phyloP scores from a whole-genome alignment of 768 basidiomycete genomes.

The Gautieria morchelliformis region DNA sequence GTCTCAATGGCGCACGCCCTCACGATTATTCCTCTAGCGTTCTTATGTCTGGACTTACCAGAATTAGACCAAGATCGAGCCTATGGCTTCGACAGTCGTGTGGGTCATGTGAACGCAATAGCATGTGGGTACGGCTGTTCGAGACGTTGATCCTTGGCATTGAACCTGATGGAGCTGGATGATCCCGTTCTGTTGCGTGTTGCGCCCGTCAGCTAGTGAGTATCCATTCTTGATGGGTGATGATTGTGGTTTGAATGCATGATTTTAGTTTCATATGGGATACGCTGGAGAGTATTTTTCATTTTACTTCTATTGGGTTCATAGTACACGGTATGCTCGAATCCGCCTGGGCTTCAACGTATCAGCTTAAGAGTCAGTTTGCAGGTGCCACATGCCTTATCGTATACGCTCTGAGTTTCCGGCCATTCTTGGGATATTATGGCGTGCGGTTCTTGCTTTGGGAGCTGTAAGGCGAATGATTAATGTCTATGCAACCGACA shows the following conservation, averaged over 20 bases:
- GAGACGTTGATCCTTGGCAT: background rate
- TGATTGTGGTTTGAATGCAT: background rate
- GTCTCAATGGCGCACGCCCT: constrained; percentile 68
- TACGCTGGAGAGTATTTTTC: constrained; percentile 53
- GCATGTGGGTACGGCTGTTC: constrained; percentile 48
- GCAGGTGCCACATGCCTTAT: constrained; percentile 52
- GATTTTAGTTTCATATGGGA: constrained; percentile 81
- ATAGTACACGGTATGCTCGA: constrained; percentile 54
- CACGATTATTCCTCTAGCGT: constrained; percentile 54
- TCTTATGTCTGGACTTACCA: constrained; percentile 41
- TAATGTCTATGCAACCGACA: constrained; percentile 2
- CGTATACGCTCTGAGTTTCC: constrained; percentile 59
- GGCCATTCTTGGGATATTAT: constrained; percentile 73
- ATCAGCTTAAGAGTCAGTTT: background rate
- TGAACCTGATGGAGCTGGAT: background rate
- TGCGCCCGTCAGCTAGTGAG: background rate
- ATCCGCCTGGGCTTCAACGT: background rate
- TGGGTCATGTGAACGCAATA: constrained; percentile 54
- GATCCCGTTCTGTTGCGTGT: background rate
- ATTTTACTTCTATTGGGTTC: constrained; percentile 65
- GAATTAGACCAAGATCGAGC: constrained; percentile 50
- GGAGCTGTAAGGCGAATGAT: constrained; percentile 49
- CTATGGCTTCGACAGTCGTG: constrained; percentile 61
- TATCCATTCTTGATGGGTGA: background rate
- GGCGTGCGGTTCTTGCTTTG: constrained; percentile 71